These are phyloP conservation scores for Aspergillus ellipticus DNA, from an alignment of 495 filamentous ascomycete species.

Conservation along the genomic window DNA sequence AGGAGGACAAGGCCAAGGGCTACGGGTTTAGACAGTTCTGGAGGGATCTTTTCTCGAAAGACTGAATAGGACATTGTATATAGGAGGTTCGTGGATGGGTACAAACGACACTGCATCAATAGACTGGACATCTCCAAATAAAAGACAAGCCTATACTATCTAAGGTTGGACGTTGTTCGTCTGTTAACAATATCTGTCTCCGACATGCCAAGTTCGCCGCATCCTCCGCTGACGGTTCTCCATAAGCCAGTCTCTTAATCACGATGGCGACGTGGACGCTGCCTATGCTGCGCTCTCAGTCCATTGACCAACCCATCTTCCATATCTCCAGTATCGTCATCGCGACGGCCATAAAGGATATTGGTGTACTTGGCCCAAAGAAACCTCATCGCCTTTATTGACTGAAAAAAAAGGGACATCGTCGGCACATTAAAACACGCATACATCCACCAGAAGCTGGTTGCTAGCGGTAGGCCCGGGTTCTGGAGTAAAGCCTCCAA, in stretches of 20 bases:
- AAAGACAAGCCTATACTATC: not conserved
- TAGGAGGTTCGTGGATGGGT: not conserved
- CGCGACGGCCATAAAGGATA: not conserved
- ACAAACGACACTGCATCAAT: not conserved
- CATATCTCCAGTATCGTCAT: not conserved
- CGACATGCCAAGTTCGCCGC: not conserved
- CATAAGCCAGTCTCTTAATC: too few relatives aligned
- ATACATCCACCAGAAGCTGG: too few relatives aligned
- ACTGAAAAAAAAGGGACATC: not conserved
- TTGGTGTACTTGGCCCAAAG: not conserved
- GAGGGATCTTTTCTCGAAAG: conserved; percentile 68
- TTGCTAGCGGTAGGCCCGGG: too few relatives aligned
- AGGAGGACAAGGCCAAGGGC: conserved; percentile 59
- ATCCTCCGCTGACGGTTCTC: not conserved
- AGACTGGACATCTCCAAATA: not conserved
- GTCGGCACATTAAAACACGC: not conserved
- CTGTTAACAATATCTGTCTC: not conserved
- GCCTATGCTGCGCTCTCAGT: too few relatives aligned
- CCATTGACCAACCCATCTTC: not conserved
- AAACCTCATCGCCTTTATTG: not conserved
- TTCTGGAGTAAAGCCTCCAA: not conserved
- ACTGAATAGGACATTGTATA: conserved; percentile 9
- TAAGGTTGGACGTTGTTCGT: not conserved
- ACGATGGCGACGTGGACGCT: too few relatives aligned
- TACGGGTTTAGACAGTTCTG: conserved; percentile 90